Base-by-base conservation (phyloP, 2,329 filamentous ascomycete species). In the Nectriaceae sp. region DNA sequence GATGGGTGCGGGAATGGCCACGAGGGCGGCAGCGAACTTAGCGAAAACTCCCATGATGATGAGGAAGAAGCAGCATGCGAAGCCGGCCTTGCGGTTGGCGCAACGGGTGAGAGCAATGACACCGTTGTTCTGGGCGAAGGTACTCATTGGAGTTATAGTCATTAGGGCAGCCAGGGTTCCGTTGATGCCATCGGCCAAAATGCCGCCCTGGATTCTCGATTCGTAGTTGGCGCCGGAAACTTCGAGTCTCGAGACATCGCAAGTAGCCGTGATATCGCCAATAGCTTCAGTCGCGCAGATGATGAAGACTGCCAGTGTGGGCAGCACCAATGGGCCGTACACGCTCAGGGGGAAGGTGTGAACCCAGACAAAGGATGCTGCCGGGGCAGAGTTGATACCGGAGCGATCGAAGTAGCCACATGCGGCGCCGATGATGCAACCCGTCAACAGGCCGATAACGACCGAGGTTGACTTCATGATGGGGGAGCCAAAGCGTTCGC, bases 401-500 rank as follows among this genome's bases (percentile, higher is more conserved):
- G 75, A 76, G n/a, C 75, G 74, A 63, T 88, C 86, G 63, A 92
- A 93, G 69, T 93, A 94, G 22, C 88, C 89, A 43, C 80, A 85
- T 2, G 88, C 89, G 0, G 79, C 89, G 11, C 87, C 88, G 52
- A 94, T 88, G 60, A 91, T 87, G 69, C 89, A 92, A 39, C 89
- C 89, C 2, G 86, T 65, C 0, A 90, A 77, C 4, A 92, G 76
- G 13, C 89, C 89, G 47, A 90, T 76, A 36, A 92, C 82, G 24
- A 93, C 88, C 22, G 85, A 84, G 6, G 83, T 87, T 3, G 84
- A 89, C 65, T 92, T 92, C 87, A 94, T 92, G 56, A 94, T 87
- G 0, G 90, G 89, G 0, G 88, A 80, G 2, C 90, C 90, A 59
- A 92, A 91, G 11, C 88, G 82, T 68, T 94, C 89, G 65, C 87